Base-by-base conservation (phyloP, 139 green algal species). In the Chlorella sorokiniana region DNA sequence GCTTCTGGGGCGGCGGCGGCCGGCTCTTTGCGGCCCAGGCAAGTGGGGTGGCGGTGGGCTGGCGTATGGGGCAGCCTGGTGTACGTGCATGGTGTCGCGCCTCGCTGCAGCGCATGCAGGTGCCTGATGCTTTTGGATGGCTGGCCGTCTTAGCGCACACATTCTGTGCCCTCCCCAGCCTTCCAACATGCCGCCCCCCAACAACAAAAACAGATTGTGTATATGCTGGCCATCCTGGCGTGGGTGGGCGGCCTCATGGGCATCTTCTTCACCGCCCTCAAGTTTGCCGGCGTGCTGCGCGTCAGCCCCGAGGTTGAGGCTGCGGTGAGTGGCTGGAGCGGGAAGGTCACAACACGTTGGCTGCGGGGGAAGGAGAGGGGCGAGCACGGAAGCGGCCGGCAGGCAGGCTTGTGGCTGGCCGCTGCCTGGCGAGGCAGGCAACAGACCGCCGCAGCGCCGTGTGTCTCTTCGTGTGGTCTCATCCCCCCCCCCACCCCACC, bases 201-300 rank as follows among this genome's bases (percentile, higher is more conserved):
- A 38, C 18, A 2, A n/a, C 27, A n/a, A 20, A 18, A 16, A 38
- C 74, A 80, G 74, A 25, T 80, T 22, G 40, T 96, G 41, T 89
- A 88, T 70, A 83, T 92, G 31, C 29, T 94, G 45, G 83, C 69
- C 41, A 87, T 96, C 20, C 29, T 81, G 9, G 88, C 27, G 25
- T 97, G 93, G 94, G 83, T 91, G 48, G 45, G 85, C n/a, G 85
- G 62, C 54, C 89, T 90, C 76, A 90, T 90, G 86, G 79, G 74
- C 69, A 72, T 85, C 61, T 88, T 95, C 79, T 96, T 94, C 85
- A 89, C 89, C 54, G 20, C 91, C 23, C 79, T 97, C 27, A 93
- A 93, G 78, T 82, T 85, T 69, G 4, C 86, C 0, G 89, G 89
- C 81, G 62, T 93, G n/a, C 81, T 96, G 35, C 86, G 92, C 48